A percentile compares a stretch with the other conserved stretches of the same genome.
phyloP scores from a whole-genome alignment of 1,139 yeast species.

The Saccharomyces hybrid region DNA sequence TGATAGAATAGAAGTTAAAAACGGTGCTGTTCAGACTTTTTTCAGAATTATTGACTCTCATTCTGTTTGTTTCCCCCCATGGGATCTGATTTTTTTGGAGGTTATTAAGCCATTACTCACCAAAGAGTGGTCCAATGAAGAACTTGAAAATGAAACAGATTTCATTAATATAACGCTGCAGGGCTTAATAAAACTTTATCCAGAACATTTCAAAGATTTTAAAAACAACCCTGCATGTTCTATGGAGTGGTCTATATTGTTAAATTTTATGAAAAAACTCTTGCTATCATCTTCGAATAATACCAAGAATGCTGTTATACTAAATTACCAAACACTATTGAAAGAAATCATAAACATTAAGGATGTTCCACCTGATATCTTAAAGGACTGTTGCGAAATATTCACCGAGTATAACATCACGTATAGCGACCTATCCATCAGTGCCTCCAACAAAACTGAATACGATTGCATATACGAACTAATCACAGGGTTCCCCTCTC shows the following conservation, averaged over 20 bases:
- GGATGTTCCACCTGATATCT: constrained; percentile 36
- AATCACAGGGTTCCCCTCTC: constrained; percentile 43
- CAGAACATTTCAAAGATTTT: constrained; percentile 23
- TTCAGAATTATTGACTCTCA: constrained; percentile 79
- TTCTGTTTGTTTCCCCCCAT: constrained; percentile 49
- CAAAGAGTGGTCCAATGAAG: constrained; percentile 19
- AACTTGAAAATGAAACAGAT: constrained; percentile 20
- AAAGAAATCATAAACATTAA: constrained; percentile 38
- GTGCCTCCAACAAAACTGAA: constrained; percentile 37
- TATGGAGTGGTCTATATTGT: constrained; percentile 22
- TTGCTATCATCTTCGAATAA: constrained; percentile 35
- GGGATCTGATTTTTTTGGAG: constrained; percentile 48
- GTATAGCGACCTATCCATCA: constrained; percentile 44
- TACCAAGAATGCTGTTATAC: constrained; percentile 41
- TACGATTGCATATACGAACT: constrained; percentile 51
- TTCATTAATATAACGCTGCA: constrained; percentile 28
- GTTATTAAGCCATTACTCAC: constrained; percentile 40
- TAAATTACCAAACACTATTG: constrained; percentile 48
- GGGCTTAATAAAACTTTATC: constrained; percentile 32
- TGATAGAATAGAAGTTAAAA: constrained; percentile 69
- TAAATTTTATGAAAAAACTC: constrained; percentile 17
- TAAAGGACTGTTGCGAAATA: constrained; percentile 45
- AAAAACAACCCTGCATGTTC: constrained; percentile 4
- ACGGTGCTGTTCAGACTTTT: constrained; percentile 83
- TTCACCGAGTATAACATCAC: constrained; percentile 58